phyloP scores from a whole-genome alignment of 345 rosid species.

The Linum usitatissimum region DNA sequence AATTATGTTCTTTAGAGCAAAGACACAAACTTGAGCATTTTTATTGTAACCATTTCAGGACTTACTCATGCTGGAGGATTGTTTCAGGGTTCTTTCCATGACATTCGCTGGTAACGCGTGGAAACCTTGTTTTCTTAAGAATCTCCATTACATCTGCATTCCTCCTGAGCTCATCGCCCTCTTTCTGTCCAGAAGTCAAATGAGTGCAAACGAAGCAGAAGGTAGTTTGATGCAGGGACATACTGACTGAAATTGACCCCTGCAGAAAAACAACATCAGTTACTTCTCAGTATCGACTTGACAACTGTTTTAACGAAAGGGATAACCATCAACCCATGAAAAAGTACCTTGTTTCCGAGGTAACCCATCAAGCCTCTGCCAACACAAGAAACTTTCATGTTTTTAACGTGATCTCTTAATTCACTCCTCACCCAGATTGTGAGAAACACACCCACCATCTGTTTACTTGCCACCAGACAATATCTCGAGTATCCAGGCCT shows the following conservation, averaged over 20 bases:
- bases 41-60: too few relatives aligned
- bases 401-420: slow-evolving; percentile 66
- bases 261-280: slow-evolving; percentile 24
- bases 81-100: slow-evolving; percentile 85
- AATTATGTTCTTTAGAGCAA: not conserved
- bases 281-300: not conserved
- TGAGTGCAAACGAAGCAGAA: slow-evolving; percentile 93
- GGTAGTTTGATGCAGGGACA: slow-evolving; percentile 85
- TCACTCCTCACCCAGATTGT: slow-evolving; percentile 94
- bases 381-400: slow-evolving; percentile 94
- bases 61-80: slow-evolving; percentile 95
- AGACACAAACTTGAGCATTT: too few relatives aligned
- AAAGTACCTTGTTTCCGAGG: slow-evolving; percentile 90
- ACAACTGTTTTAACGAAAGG: not conserved
- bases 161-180: slow-evolving; percentile 84
- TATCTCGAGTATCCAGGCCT: slow-evolving; percentile 68
- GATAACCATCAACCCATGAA: not conserved
- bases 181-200: slow-evolving; percentile 95
- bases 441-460: slow-evolving; percentile 94
- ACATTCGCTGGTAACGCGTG: slow-evolving; percentile 42
- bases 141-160: slow-evolving; percentile 96
- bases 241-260: slow-evolving; percentile 96
- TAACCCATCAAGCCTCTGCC: slow-evolving; percentile 99
- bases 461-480: slow-evolving; percentile 82
- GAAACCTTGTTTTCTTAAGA: slow-evolving; percentile 89